Conservation (phyloP, 768 basidiomycete genomes). For the Candolleomyces efflorescens region DNA sequence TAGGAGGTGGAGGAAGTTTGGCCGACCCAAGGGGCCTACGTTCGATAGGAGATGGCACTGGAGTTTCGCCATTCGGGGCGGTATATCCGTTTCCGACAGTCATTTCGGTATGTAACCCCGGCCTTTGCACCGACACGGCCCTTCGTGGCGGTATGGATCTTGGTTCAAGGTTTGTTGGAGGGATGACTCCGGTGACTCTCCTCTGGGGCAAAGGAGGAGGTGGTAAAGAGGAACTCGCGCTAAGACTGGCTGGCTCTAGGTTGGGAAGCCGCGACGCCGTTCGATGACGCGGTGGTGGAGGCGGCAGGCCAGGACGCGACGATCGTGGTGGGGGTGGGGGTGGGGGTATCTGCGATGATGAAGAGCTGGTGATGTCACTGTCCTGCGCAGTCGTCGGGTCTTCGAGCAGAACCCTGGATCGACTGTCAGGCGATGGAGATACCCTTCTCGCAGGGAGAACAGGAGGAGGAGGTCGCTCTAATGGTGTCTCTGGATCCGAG, state of each 20-base stretch:
- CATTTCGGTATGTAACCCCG: slow-evolving; percentile 17
- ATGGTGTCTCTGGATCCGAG: background rate
- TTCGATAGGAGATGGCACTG: slow-evolving; percentile 24
- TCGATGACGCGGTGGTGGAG: slow-evolving; percentile 24
- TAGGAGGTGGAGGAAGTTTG: slow-evolving; percentile 68
- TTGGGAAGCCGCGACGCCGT: slow-evolving; percentile 14
- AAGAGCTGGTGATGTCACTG: slow-evolving; percentile 9
- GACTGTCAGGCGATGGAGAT: background rate
- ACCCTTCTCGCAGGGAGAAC: background rate
- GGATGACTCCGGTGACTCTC: slow-evolving; percentile 13
- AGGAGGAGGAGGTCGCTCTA: background rate
- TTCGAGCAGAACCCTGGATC: slow-evolving; percentile 11
- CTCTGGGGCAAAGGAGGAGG: slow-evolving; percentile 48
- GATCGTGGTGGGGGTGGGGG: slow-evolving; percentile 7
- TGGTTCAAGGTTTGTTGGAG: slow-evolving; percentile 2
- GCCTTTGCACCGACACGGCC: slow-evolving; percentile 15
- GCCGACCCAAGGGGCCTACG: slow-evolving; percentile 35
- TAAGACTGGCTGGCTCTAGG: too few species aligned
- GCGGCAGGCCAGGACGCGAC: slow-evolving; percentile 8
- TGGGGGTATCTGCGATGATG: slow-evolving; percentile 12
- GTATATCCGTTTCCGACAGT: slow-evolving; percentile 24
- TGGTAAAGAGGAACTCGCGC: too few species aligned
- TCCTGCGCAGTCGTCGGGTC: background rate
- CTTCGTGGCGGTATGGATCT: background rate
- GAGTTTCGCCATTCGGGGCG: slow-evolving; percentile 11